Base-by-base conservation (phyloP, 306 rosid genomes). In the Malus asiatica region DNA sequence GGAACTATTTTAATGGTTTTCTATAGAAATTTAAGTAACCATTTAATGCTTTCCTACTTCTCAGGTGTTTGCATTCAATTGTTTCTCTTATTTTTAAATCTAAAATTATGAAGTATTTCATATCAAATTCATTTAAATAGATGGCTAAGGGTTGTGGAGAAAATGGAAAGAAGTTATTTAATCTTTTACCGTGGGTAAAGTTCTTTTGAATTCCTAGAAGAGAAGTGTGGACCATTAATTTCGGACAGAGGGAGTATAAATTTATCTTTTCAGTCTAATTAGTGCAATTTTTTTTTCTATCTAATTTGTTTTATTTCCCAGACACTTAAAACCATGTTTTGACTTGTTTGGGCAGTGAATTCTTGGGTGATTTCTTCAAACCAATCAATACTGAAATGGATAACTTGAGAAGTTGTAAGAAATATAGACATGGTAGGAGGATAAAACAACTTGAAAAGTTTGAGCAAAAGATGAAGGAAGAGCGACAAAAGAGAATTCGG, bases 401-500 rank as follows among this genome's bases (percentile, higher is more conserved):
- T 38, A 91, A 90, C 75, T 70, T 96, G 87, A 93, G 83, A 88
- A 81, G 89, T n/a, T 70, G 81, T 59, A 96, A 96, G 96, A 96
- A 96, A 83, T 91, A 89, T 74, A 93, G 89, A 80, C 99, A 96
- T 84, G 99, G 99, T 77, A 88, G 99, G 89, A 90, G 99, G 90
- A 79, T 88, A 57, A 96, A 86, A 81, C 97, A 93, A 85, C 86
- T 93, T 72, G 99, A 96, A 81, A 96, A 78, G 83, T 96, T 80
- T 87, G 99, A 96, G 88, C 96, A 80, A 85, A 96, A 87, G 87
- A 96, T 96, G 99, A 96, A 87, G 89, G 99, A 96, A 86, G 99
- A 96, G 88, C 96, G 99, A 73, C 99, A 90, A 79, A 96, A 96
- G 85, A 87, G 99, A 79, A 89, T 90, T 57, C 97, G 97, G 20